These are phyloP conservation scores for Calvatia gigantea DNA, from an alignment of 768 basidiomycete species.

Conservation along the genomic window DNA sequence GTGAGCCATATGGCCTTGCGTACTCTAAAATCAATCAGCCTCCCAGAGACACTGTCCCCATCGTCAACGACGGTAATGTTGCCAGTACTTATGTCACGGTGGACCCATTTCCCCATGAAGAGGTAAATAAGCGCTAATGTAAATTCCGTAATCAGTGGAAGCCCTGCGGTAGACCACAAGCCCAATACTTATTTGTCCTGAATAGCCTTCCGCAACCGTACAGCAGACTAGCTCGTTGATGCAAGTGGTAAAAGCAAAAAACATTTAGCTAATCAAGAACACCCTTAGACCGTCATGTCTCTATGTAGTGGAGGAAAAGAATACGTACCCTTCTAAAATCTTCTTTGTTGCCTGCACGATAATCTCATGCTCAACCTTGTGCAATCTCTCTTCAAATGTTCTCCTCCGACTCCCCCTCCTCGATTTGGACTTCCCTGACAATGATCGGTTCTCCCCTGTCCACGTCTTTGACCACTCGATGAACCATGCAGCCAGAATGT, in stretches of 20 bases:
- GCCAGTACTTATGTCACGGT: conserved; percentile 8
- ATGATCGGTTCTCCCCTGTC: conserved; percentile 89
- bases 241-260: too few relatives aligned
- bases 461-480: conserved; percentile 89
- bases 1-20: neutral
- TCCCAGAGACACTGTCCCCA: neutral
- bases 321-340: conserved; percentile 48
- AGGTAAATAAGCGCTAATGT: neutral
- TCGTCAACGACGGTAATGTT: neutral
- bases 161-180: too few relatives aligned
- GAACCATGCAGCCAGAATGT: conserved; percentile 87
- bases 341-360: conserved; percentile 84
- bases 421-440: conserved; percentile 73
- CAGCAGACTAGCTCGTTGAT: too few relatives aligned
- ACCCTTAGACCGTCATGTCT: too few relatives aligned
- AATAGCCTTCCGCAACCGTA: too few relatives aligned
- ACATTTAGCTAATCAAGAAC: too few relatives aligned
- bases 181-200: too few relatives aligned
- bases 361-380: conserved; percentile 81
- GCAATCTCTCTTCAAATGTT: conserved; percentile 75
- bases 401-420: conserved; percentile 67
- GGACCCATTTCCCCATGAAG: conserved; percentile 8
- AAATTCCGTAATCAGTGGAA: neutral
- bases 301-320: too few relatives aligned
- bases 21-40: neutral